phyloP scores from a whole-genome alignment of 345 rosid genomes.

The Lepidium didymum region DNA sequence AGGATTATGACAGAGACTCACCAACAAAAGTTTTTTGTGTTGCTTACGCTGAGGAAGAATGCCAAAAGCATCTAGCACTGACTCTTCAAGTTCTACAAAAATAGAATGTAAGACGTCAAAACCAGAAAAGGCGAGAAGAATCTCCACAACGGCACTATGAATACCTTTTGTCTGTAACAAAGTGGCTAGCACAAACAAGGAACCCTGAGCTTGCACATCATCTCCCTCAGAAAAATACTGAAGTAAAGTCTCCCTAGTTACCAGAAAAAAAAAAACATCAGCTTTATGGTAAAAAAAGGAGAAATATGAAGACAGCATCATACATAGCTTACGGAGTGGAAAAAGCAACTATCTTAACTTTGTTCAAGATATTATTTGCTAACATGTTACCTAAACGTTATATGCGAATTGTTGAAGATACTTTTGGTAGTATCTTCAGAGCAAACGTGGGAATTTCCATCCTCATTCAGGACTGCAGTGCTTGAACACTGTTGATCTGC shows the following conservation, averaged over 20 bases:
- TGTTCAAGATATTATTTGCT: neutral
- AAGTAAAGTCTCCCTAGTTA: conserved; percentile 71
- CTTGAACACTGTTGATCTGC: conserved; percentile 34
- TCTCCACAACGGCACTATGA: conserved; percentile 9
- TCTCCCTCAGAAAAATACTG: conserved; percentile 58
- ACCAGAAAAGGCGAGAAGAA: conserved; percentile 9
- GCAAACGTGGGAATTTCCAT: conserved; percentile 36
- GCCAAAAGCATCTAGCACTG: conserved; percentile 95
- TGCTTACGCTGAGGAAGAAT: conserved; percentile 97
- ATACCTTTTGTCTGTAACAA: conserved; percentile 96
- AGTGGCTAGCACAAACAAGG: conserved; percentile 79
- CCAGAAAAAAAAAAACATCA: neutral
- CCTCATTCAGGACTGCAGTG: conserved; percentile 26
- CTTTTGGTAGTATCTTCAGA: conserved; percentile 30
- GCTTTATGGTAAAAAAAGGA: neutral
- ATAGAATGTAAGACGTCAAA: neutral
- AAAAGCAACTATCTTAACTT: conserved; percentile 4
- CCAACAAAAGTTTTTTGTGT: conserved; percentile 89
- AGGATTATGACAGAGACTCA: conserved; percentile 32
- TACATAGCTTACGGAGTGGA: neutral
- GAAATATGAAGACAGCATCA: neutral
- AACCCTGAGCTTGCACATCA: conserved; percentile 71
- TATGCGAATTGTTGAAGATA: conserved; percentile 26
- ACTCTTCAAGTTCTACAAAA: conserved; percentile 76
- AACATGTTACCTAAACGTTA: conserved; percentile 55